phyloP scores from a whole-genome alignment of 148 eudicot species.

The Limonium bicolor region DNA sequence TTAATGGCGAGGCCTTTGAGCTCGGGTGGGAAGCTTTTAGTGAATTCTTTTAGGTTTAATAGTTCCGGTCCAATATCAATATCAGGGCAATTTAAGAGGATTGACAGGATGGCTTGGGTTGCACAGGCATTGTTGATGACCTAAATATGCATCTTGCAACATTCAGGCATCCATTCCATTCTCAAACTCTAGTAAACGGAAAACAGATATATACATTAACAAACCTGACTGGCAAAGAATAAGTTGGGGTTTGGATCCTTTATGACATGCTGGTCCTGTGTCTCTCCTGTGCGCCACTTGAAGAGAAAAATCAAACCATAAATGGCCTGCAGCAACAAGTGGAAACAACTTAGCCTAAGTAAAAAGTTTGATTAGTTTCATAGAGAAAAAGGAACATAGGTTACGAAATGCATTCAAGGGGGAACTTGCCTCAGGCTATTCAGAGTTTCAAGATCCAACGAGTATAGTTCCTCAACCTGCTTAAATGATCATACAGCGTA shows the following conservation, averaged over 20 bases:
- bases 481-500: too few relatives aligned
- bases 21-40: slow-evolving; percentile 84
- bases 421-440: slow-evolving; percentile 44
- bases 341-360: too few relatives aligned
- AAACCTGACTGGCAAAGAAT: slow-evolving; percentile 96
- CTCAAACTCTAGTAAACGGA: too few relatives aligned
- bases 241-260: slow-evolving; percentile 91
- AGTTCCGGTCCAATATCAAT: slow-evolving; percentile 87
- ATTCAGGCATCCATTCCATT: too few relatives aligned
- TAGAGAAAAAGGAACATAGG: too few relatives aligned
- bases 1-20: slow-evolving; percentile 96
- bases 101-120: slow-evolving; percentile 97
- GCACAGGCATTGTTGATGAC: slow-evolving; percentile 99
- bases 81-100: slow-evolving; percentile 83
- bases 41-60: slow-evolving; percentile 68
- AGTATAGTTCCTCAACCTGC: slow-evolving; percentile 98
- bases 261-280: slow-evolving; percentile 64
- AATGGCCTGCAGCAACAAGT: slow-evolving; percentile 48
- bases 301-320: slow-evolving; percentile 92
- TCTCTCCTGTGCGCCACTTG: slow-evolving; percentile 96
- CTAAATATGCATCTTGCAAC: too few relatives aligned
- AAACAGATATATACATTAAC: too few relatives aligned
- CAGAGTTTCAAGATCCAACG: slow-evolving; percentile 86
- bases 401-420: too few relatives aligned
- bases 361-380: too few relatives aligned